Percentiles rank a stretch among this genome's conserved stretches.
Conservation (phyloP, 306 rosid species). For the Quillaja saponaria region DNA sequence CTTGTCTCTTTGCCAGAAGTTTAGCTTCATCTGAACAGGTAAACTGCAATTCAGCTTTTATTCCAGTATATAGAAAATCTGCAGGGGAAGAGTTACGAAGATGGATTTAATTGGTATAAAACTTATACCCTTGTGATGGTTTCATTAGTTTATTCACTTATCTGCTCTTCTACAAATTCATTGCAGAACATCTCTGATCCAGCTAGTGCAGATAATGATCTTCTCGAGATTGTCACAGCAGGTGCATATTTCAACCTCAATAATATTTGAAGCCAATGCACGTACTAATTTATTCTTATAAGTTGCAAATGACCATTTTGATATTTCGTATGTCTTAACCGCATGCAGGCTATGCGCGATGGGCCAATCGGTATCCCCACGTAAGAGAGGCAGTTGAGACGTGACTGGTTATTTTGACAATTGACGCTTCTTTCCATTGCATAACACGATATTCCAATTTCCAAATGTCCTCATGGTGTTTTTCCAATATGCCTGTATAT, state of each 20-base stretch:
- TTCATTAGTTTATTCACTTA: constrained; percentile 1
- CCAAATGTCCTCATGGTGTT: too few relatives aligned
- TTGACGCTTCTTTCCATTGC: too few relatives aligned
- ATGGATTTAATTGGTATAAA: too few relatives aligned
- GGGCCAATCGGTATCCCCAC: constrained; percentile 68
- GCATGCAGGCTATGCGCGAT: constrained; percentile 66
- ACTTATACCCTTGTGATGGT: constrained; percentile 19
- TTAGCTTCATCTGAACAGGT: constrained; percentile 64
- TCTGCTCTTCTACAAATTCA: constrained; percentile 4
- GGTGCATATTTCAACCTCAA: constrained; percentile 39
- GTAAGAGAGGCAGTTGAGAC: constrained; percentile 52
- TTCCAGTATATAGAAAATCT: constrained; percentile 4
- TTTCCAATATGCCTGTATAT: too few relatives aligned
- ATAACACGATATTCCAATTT: too few relatives aligned
- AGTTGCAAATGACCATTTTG: constrained; percentile 1
- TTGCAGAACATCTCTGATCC: constrained; percentile 54
- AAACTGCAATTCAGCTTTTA: constrained; percentile 26
- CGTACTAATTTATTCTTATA: background rate
- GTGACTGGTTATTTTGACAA: too few relatives aligned
- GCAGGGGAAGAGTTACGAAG: too few relatives aligned
- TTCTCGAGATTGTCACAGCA: constrained; percentile 60
- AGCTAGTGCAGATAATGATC: constrained; percentile 62
- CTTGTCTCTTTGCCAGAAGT: constrained; percentile 65
- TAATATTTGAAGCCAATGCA: background rate
- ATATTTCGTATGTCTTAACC: constrained; percentile 2